phyloP scores from a whole-genome alignment of 23 red algal species.

The Cyanidioschyzon merolae region DNA sequence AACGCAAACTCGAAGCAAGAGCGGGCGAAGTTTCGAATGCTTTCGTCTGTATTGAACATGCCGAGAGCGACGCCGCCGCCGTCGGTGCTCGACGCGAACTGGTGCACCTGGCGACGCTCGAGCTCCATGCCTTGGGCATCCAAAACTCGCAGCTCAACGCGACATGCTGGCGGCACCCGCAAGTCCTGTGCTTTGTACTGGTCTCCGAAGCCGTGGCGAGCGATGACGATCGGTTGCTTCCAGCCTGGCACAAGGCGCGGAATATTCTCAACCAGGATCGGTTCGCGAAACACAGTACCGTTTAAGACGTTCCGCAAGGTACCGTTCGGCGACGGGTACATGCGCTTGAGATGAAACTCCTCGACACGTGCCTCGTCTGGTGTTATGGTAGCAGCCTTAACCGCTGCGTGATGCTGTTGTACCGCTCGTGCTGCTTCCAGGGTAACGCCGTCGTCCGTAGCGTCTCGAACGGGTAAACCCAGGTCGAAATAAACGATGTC shows the following conservation, averaged over 20 bases:
- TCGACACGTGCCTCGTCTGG: slow-evolving; percentile 56
- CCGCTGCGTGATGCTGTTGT: slow-evolving; percentile 57
- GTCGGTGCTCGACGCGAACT: slow-evolving; percentile 33
- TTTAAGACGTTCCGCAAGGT: slow-evolving; percentile 77
- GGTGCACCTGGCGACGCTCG: slow-evolving; percentile 26
- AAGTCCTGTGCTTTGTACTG: slow-evolving; percentile 70
- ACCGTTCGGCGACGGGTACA: slow-evolving; percentile 88
- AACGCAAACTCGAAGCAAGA: slow-evolving; percentile 59
- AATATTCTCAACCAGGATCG: slow-evolving; percentile 61
- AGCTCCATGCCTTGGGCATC: slow-evolving; percentile 25
- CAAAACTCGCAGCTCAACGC: slow-evolving; percentile 38
- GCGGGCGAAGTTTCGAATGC: slow-evolving; percentile 62
- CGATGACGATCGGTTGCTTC: slow-evolving; percentile 77
- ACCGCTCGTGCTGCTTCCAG: slow-evolving; percentile 75
- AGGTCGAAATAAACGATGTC: slow-evolving; percentile 68
- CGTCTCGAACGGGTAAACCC: slow-evolving; percentile 53
- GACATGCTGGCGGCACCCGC: slow-evolving; percentile 18
- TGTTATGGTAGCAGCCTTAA: slow-evolving; percentile 84
- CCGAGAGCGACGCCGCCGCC: slow-evolving; percentile 57
- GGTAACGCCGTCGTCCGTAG: slow-evolving; percentile 76
- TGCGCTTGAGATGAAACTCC: slow-evolving; percentile 69
- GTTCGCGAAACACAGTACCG: slow-evolving; percentile 81
- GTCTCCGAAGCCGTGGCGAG: slow-evolving; percentile 71
- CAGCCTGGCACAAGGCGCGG: slow-evolving; percentile 63
- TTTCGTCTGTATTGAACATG: slow-evolving; percentile 88